Evolutionary conservation across 805 yeast species (phyloP), one percentile per base, ranked within the genome.

Genomic region (Dipodascus albidus): DNA sequence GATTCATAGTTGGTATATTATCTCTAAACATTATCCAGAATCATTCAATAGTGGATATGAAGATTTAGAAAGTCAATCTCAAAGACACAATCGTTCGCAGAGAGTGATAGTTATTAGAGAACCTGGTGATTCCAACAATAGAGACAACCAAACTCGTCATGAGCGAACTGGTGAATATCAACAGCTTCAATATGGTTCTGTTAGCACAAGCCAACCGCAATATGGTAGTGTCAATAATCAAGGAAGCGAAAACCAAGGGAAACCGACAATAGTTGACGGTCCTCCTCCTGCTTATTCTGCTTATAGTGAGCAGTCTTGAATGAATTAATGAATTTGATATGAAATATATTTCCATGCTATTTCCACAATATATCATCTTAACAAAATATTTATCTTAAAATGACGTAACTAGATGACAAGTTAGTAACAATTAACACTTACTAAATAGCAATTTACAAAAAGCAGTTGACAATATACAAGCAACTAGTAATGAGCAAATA

Each of bases 1-100:
- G 38, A 67, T 87, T 56, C 95, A 87, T 62, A 71, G 83, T 44
- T 82, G 87, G 79, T 87, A 85, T 67, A 83, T 87, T 61, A 85
- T 87, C 53, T 80, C 87, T 53, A 74, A 78, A 60, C 84, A 84
- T 63, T 38, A 38, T 38, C 44, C 44, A 14, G 95, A 95, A 8
- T 63, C 67, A 22, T 48, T 21, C 15, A 59, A 55, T 24, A 53
- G 50, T 20, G 69, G 68, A 23, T 65, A 64, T 42, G 58, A 58
- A 24, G 64, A 60, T 52, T 38, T 59, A 19, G 63, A 60, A 44
- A 50, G 60, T 22, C 58, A 57, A 50, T 38, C 17, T 17, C n/a
- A 15, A 9, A 31, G 9, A 9, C 15, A 31, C 15, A 31, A 17
- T 38, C 44, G 44, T 11, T 38, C 17, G 44, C 44, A 38, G n/a